Evolutionary conservation across 768 basidiomycete genomes (phyloP).

Genomic region (Leccinum sublutescens): DNA sequence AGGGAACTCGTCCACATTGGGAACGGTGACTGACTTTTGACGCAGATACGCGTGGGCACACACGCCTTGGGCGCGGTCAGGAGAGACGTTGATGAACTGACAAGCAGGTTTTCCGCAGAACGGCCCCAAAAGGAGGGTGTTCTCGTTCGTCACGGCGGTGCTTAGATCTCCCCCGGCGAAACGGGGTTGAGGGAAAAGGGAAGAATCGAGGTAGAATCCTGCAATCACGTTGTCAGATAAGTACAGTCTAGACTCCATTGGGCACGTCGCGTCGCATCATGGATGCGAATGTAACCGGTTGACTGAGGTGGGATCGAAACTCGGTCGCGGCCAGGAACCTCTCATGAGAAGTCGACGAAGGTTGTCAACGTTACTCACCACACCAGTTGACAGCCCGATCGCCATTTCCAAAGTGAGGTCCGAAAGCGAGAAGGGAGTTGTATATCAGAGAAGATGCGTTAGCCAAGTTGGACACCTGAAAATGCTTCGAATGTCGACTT

Average conservation of each 20-base stretch:
- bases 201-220: slow-evolving; percentile 85
- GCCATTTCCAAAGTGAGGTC: slow-evolving; percentile 56
- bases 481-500: neutral
- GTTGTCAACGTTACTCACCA: slow-evolving; percentile 54
- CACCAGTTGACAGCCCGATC: slow-evolving; percentile 87
- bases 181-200: slow-evolving; percentile 55
- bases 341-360: neutral
- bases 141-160: slow-evolving; percentile 8
- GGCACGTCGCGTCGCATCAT: neutral
- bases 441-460: slow-evolving; percentile 83
- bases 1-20: slow-evolving; percentile 76
- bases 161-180: slow-evolving; percentile 16
- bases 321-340: neutral
- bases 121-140: slow-evolving; percentile 65
- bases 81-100: slow-evolving; percentile 66
- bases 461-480: slow-evolving; percentile 80
- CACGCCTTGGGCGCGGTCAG: slow-evolving; percentile 65
- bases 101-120: slow-evolving; percentile 94
- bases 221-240: slow-evolving; percentile 22
- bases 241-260: neutral
- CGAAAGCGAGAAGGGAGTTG: slow-evolving; percentile 70
- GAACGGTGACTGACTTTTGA: slow-evolving; percentile 60
- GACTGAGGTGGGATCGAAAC: neutral
- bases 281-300: neutral
- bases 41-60: slow-evolving; percentile 77